Percentiles rank a stretch among this genome's conserved stretches.
These are phyloP conservation scores for Hordeum pubiflorum DNA, from an alignment of 202 grass and related monocot genomes.

Conservation along the genomic window DNA sequence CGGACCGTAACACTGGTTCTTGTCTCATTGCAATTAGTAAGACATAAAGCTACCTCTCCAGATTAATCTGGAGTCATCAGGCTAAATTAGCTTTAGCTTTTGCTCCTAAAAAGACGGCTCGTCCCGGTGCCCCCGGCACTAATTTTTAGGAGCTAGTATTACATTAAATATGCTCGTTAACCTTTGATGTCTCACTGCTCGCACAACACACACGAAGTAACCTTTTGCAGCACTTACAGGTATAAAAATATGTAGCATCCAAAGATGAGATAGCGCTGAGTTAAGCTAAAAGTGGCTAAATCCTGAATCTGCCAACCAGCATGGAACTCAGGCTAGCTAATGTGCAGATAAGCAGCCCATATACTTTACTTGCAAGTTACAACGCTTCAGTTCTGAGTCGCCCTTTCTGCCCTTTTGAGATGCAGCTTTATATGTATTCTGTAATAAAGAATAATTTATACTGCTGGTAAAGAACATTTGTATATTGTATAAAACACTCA, in stretches of 20 bases:
- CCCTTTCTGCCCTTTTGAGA: constrained; percentile 9
- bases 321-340: constrained; percentile 14
- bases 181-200: neutral
- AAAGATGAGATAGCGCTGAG: neutral
- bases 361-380: neutral
- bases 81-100: constrained; percentile 2
- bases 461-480: neutral
- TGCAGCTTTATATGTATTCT: neutral
- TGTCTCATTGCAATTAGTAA: constrained; percentile 30
- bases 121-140: constrained; percentile 6
- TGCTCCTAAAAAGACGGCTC: constrained; percentile 21
- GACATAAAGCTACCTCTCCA: neutral
- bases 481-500: neutral
- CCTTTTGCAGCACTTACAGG: neutral
- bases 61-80: neutral
- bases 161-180: neutral
- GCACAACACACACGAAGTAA: neutral
- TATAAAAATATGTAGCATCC: neutral
- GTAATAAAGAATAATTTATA: neutral
- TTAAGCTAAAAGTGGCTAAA: neutral
- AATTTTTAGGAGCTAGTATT: neutral
- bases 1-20: constrained; percentile 3
- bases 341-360: neutral
- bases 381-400: neutral
- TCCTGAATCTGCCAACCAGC: constrained; percentile 19